These are phyloP conservation scores for Nepenthes gracilis DNA, from an alignment of 148 eudicot genomes.

Conservation along the genomic window DNA sequence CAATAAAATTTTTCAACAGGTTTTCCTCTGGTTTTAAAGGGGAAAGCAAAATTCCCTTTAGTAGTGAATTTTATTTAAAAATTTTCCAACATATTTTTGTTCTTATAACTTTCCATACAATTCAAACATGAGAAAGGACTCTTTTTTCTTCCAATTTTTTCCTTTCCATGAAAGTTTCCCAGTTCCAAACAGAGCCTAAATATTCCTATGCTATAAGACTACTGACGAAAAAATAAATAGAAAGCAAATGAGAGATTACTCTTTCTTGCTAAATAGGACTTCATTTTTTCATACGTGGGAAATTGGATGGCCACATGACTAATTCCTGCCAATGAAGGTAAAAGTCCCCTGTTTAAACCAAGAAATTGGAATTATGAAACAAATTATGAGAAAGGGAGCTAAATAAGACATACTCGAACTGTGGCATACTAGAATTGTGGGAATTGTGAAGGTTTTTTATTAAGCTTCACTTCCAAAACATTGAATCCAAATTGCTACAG, in stretches of 20 bases:
- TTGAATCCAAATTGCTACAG: too few relatives aligned
- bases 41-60: too few relatives aligned
- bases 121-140: too few relatives aligned
- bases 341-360: slow-evolving; percentile 67
- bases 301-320: slow-evolving; percentile 95
- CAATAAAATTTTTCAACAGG: too few relatives aligned
- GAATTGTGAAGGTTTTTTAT: background rate
- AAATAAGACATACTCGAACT: background rate
- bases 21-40: too few relatives aligned
- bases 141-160: too few relatives aligned
- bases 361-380: slow-evolving; percentile 3
- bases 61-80: too few relatives aligned
- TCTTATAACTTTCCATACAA: too few relatives aligned
- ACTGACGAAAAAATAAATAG: background rate
- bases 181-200: too few relatives aligned
- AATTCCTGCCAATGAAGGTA: slow-evolving; percentile 87
- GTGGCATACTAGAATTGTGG: background rate
- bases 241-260: slow-evolving; percentile 25
- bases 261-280: slow-evolving; percentile 59
- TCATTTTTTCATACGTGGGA: slow-evolving; percentile 82
- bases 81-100: too few relatives aligned
- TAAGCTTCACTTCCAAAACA: too few relatives aligned
- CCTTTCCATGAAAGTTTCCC: too few relatives aligned
- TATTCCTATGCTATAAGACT: background rate
- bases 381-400: background rate